Evolutionary conservation across 805 yeast species (phyloP).

Genomic region (Candida awuae): DNA sequence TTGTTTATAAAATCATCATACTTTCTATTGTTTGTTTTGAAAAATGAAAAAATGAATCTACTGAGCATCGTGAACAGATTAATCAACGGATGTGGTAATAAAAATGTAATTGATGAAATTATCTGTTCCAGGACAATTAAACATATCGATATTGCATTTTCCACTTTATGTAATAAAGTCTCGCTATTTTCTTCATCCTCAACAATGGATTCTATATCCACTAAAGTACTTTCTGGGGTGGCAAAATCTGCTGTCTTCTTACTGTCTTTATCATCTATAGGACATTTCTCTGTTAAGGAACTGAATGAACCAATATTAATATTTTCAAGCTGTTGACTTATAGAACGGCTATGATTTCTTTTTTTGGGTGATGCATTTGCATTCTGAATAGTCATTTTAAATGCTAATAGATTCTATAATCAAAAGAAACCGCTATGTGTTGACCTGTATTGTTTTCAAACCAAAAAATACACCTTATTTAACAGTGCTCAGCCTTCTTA

Average conservation of each 20-base stretch:
- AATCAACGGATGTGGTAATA: slow-evolving; percentile 22
- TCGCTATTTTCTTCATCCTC: slow-evolving; percentile 1
- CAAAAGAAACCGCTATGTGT: too few species aligned
- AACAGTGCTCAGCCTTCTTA: too few species aligned
- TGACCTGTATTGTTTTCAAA: too few species aligned
- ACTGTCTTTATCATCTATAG: too few species aligned
- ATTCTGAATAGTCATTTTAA: too few species aligned
- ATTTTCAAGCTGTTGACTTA: slow-evolving; percentile 7
- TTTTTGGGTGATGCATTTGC: background rate
- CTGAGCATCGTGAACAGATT: slow-evolving; percentile 18
- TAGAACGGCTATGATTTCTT: slow-evolving; percentile 1
- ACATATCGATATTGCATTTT: slow-evolving; percentile 18
- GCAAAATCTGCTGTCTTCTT: too few species aligned
- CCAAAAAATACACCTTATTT: too few species aligned
- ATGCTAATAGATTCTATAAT: too few species aligned
- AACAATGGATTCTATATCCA: background rate
- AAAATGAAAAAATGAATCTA: slow-evolving; percentile 16
- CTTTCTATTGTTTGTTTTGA: slow-evolving; percentile 16
- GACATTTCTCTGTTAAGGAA: background rate
- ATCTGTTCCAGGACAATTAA: slow-evolving; percentile 24
- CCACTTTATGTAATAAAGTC: slow-evolving; percentile 8
- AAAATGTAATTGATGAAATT: slow-evolving; percentile 19
- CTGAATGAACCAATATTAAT: background rate
- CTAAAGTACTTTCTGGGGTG: too few species aligned
- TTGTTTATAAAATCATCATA: slow-evolving; percentile 19